phyloP scores from a whole-genome alignment of 164 flowering plant genomes.

The Vitis cinerea region DNA sequence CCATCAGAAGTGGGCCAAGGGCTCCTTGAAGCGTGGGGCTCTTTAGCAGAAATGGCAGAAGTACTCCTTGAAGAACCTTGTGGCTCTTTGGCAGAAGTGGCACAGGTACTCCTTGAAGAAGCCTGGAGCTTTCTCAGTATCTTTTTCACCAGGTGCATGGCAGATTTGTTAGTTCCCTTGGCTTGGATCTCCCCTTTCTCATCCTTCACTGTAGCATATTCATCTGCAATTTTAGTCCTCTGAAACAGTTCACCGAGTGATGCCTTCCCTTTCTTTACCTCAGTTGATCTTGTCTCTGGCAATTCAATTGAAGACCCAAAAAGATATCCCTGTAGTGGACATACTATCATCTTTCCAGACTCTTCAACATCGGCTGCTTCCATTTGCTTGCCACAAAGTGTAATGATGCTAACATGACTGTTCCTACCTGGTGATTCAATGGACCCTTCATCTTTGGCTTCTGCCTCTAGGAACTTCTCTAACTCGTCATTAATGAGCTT shows the following conservation, averaged over 20 bases:
- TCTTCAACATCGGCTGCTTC: slow-evolving; percentile 26
- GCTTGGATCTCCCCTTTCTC: slow-evolving; percentile 12
- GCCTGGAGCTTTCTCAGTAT: slow-evolving; percentile 29
- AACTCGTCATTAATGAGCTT: slow-evolving; percentile 42
- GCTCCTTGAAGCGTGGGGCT: background rate
- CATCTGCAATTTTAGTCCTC: slow-evolving; percentile 21
- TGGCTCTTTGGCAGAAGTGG: background rate
- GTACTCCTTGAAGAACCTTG: no score
- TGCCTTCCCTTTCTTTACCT: slow-evolving; percentile 28
- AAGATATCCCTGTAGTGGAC: slow-evolving; percentile 46
- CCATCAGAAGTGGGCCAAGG: slow-evolving; percentile 4
- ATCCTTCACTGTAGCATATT: slow-evolving; percentile 3
- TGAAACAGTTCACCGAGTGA: slow-evolving; percentile 41
- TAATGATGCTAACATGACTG: slow-evolving; percentile 34
- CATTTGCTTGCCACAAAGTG: slow-evolving; percentile 22
- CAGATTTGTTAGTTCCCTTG: slow-evolving; percentile 20
- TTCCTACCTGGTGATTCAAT: slow-evolving; percentile 32
- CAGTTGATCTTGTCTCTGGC: slow-evolving; percentile 23
- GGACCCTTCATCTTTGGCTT: slow-evolving; percentile 28
- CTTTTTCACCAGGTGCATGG: slow-evolving; percentile 26
- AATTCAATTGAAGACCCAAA: slow-evolving; percentile 39
- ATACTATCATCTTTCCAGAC: slow-evolving; percentile 11
- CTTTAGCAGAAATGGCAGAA: no score
- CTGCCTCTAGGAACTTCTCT: slow-evolving; percentile 49
- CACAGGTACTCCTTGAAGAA: slow-evolving; percentile 13